phyloP scores from a whole-genome alignment of 2,329 filamentous ascomycete genomes.

The Fusarium sp. region DNA sequence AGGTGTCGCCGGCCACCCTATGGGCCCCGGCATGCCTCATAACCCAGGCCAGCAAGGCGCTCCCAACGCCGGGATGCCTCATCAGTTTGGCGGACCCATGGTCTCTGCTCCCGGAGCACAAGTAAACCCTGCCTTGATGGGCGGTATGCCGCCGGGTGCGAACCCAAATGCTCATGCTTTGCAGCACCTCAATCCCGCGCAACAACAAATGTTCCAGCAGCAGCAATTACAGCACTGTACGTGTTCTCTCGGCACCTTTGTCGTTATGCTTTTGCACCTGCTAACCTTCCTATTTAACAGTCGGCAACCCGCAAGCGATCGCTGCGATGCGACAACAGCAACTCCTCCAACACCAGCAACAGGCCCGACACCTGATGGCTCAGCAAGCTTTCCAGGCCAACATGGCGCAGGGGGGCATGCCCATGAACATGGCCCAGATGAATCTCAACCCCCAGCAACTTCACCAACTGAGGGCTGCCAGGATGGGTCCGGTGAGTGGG shows the following conservation, averaged over 20 bases:
- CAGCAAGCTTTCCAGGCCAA: constrained; percentile 67
- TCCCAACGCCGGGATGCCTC: constrained; percentile 73
- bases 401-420: constrained; percentile 62
- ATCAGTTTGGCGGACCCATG: constrained; percentile 76
- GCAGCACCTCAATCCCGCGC: constrained; percentile 76
- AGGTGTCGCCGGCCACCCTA: constrained; percentile 74
- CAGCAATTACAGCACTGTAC: constrained; percentile 56
- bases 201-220: constrained; percentile 69
- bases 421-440: constrained; percentile 65
- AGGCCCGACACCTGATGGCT: constrained; percentile 64
- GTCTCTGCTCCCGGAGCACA: constrained; percentile 79
- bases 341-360: constrained; percentile 66
- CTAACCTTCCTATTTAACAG: constrained; percentile 41
- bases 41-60: constrained; percentile 77
- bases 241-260: constrained; percentile 15
- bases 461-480: constrained; percentile 60
- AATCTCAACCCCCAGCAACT: constrained; percentile 65
- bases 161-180: constrained; percentile 76
- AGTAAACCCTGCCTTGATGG: constrained; percentile 82
- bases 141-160: constrained; percentile 77
- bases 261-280: constrained; percentile 5
- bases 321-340: constrained; percentile 66
- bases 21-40: constrained; percentile 72
- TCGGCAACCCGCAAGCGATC: constrained; percentile 53
- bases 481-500: constrained; percentile 56